Conservation (phyloP, 2,329 filamentous ascomycete species). For the Penicillium fuscoglaucum region DNA sequence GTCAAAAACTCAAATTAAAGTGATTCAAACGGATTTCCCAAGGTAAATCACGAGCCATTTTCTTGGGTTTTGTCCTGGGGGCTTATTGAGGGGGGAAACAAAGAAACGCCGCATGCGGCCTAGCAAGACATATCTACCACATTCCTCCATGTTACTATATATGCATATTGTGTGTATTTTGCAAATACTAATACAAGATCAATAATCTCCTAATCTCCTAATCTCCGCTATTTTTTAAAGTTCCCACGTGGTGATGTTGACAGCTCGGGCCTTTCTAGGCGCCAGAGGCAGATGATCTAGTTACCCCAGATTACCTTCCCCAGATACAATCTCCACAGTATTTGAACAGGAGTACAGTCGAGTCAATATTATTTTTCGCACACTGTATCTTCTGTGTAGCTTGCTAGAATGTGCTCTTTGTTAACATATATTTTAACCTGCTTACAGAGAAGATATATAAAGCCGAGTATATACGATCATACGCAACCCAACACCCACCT, state of each 20-base stretch:
- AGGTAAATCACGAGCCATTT: not conserved
- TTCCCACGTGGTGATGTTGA: slow-evolving; percentile 5
- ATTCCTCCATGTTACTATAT: no score
- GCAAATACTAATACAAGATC: no score
- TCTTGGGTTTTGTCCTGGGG: no score
- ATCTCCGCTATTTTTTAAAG: not conserved
- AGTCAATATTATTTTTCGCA: no score
- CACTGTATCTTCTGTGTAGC: no score
- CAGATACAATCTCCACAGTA: not conserved
- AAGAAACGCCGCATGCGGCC: not conserved
- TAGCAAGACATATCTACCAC: not conserved
- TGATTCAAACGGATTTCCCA: not conserved
- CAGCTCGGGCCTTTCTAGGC: slow-evolving; percentile 1
- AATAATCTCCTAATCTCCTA: no score
- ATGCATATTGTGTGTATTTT: no score
- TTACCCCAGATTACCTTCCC: not conserved
- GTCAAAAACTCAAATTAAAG: not conserved
- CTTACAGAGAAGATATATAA: not conserved
- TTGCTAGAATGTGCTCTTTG: no score
- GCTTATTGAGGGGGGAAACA: not conserved
- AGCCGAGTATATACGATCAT: not conserved
- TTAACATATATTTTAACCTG: not conserved
- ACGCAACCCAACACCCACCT: no score
- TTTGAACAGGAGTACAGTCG: not conserved
- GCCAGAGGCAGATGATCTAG: not conserved